Evolutionary conservation across 371 early-diverging fungal genomes (phyloP).

Genomic region (Lichtheimia corymbifera): DNA sequence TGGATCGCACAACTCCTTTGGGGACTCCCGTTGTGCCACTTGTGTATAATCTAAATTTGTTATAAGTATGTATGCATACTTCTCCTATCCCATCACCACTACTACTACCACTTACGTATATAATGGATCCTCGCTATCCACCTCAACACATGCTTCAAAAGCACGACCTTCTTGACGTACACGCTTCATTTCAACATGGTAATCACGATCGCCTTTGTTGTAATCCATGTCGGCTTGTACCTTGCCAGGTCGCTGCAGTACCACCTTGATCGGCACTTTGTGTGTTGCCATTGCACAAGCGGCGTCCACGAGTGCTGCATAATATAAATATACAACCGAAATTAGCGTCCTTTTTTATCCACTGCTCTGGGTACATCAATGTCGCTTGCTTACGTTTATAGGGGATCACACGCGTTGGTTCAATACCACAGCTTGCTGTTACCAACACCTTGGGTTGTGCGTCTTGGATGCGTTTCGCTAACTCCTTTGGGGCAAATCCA

Average conservation of each 20-base stretch:
- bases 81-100: not conserved
- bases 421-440: conserved; percentile 81
- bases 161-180: conserved; percentile 28
- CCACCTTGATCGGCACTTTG: conserved; percentile 54
- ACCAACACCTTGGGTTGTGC: conserved; percentile 74
- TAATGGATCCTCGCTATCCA: conserved; percentile 85
- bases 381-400: conserved; percentile 55
- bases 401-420: conserved; percentile 62
- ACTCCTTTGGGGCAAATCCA: conserved; percentile 80
- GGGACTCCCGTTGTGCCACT: conserved; percentile 86
- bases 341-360: not conserved
- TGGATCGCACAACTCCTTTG: conserved; percentile 90
- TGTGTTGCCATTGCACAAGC: conserved; percentile 60
- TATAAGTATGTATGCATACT: not conserved
- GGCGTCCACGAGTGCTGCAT: conserved; percentile 64
- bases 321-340: conserved; percentile 4
- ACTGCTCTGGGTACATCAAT: not conserved
- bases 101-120: conserved; percentile 43
- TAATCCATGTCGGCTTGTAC: conserved; percentile 46
- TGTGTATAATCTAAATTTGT: conserved; percentile 77
- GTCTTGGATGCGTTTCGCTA: conserved; percentile 83
- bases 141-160: conserved; percentile 61
- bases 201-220: conserved; percentile 63
- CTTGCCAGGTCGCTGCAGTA: conserved; percentile 62
- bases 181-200: conserved; percentile 54